These are phyloP conservation scores for Globisporangium carolinianum DNA, from an alignment of 352 stramenopile species.

Conservation along the genomic window DNA sequence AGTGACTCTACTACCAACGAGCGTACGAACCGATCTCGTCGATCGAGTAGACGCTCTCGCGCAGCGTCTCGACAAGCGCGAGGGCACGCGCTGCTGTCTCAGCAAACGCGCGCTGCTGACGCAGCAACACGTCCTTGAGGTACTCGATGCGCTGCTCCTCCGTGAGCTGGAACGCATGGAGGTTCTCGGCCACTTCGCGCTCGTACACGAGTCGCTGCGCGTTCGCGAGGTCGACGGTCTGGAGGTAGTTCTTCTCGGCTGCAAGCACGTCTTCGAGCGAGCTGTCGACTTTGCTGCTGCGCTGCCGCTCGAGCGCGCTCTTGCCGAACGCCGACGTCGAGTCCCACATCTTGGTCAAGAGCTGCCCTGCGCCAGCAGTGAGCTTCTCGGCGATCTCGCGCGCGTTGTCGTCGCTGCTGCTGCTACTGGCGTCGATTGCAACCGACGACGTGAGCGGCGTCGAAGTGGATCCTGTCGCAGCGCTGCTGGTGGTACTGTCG, in stretches of 20 bases:
- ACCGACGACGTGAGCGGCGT: conserved; percentile 3
- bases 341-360: conserved; percentile 82
- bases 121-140: conserved; percentile 66
- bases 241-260: conserved; percentile 61
- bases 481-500: background rate
- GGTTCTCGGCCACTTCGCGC: conserved; percentile 67
- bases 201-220: conserved; percentile 57
- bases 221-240: conserved; percentile 63
- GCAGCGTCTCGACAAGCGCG: conserved; percentile 41
- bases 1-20: too few species aligned
- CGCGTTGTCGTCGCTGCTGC: conserved; percentile 16
- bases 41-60: conserved; percentile 38
- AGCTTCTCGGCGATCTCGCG: conserved; percentile 63
- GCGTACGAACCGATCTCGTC: conserved; percentile 54
- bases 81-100: conserved; percentile 37
- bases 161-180: conserved; percentile 75
- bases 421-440: conserved; percentile 1
- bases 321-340: conserved; percentile 60
- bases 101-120: conserved; percentile 51
- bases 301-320: conserved; percentile 56
- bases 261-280: conserved; percentile 64
- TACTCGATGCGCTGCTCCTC: conserved; percentile 81
- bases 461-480: background rate
- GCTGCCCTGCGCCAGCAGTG: conserved; percentile 40
- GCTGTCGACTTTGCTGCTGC: conserved; percentile 44